Conservation (phyloP, 164 flowering plant species). For the Warburgia ugandensis region DNA sequence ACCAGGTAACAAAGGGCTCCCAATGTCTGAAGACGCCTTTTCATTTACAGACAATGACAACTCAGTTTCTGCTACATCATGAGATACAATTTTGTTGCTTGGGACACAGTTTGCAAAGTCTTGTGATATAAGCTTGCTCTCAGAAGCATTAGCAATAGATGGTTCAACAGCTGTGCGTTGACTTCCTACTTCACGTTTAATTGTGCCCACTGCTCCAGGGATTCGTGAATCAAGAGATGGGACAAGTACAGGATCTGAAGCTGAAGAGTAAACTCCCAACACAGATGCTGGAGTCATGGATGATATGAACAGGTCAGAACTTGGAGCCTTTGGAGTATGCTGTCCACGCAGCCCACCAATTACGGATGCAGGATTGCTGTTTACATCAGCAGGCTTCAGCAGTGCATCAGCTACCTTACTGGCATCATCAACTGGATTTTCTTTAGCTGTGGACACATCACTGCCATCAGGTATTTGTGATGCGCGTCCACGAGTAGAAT, state of each 20-base stretch:
- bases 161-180: constrained; percentile 28
- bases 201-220: constrained; percentile 44
- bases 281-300: constrained; percentile 27
- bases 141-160: constrained; percentile 18
- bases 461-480: constrained; percentile 16
- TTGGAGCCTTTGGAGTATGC: neutral
- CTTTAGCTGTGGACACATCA: constrained; percentile 19
- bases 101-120: constrained; percentile 10
- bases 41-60: constrained; percentile 14
- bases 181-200: constrained; percentile 52
- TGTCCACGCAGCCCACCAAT: constrained; percentile 7
- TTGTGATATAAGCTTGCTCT: constrained; percentile 36
- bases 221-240: constrained; percentile 48
- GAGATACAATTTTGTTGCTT: constrained; percentile 6
- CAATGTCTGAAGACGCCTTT: constrained; percentile 27
- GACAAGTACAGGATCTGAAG: constrained; percentile 58
- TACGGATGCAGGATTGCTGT: constrained; percentile 5
- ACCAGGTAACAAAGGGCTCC: constrained; percentile 25
- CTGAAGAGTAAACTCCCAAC: constrained; percentile 48
- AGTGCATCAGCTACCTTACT: constrained; percentile 14
- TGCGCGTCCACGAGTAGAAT: constrained; percentile 15
- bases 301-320: neutral
- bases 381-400: constrained; percentile 5
- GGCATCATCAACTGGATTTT: constrained; percentile 9
- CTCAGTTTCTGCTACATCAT: constrained; percentile 11